Base-by-base conservation (phyloP, 2,329 filamentous ascomycete genomes). In the Nemania bipapillata region DNA sequence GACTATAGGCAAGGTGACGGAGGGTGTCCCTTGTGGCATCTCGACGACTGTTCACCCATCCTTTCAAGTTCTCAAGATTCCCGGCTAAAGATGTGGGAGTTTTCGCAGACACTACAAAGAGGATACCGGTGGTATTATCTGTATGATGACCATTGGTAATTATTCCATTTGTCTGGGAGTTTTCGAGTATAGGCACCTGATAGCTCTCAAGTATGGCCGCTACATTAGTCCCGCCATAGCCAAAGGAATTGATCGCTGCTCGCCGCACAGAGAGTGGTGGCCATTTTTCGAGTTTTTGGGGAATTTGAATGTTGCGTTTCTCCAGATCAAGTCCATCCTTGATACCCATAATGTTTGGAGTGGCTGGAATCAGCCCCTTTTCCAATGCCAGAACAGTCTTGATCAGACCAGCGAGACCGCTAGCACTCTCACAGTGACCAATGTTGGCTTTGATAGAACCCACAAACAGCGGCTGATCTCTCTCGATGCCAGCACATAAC, bases 161-260 rank as follows among this genome's bases (percentile, higher is more conserved):
- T n/a, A n/a, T n/a, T n/a, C n/a, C n/a, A n/a, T n/a, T n/a, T n/a
- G n/a, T n/a, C n/a, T n/a, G n/a, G n/a, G n/a, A n/a, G n/a, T n/a
- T n/a, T n/a, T n/a, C n/a, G n/a, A n/a, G n/a, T n/a, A n/a, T n/a
- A n/a, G 30, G 30, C 30, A 9, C 30, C 9, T 2, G 45, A 49
- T 8, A n/a, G 45, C 30, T 5, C 40, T 78, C 77, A 0, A 77
- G 20, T 11, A 78, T 68, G 22, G 74, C 73, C 54, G 81, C 79
- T 3, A 73, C 76, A 52, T 82, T 82, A 11, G 77, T 73, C 6
- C 81, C 80, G 6, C 81, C 81, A 65, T 73, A 79, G 0, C 81
- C 80, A 58, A 80, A 82, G 15, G 71, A 75, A 69, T 80, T 81
- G 26, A 82, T 72, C 58, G 73, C 77, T n/a, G 70, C 73, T 5